Percentiles rank a stretch among this genome's conserved stretches.
These are phyloP conservation scores for Dispira parvispora DNA, from an alignment of 192 early-diverging fungal genomes.

Conservation along the genomic window DNA sequence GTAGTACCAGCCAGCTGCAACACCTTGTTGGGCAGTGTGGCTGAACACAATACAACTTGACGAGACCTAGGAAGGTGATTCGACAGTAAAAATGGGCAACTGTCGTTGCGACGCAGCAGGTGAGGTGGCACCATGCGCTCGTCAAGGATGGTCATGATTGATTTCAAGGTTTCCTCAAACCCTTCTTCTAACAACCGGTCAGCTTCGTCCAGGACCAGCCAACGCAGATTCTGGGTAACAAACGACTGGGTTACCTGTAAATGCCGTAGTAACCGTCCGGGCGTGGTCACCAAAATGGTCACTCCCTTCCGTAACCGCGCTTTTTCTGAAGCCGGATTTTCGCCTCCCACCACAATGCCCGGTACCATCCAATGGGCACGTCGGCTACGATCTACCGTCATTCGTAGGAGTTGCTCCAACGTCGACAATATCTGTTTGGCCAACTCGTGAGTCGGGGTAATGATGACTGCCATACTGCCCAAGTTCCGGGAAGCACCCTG, in stretches of 20 bases:
- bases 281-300: constrained; percentile 82
- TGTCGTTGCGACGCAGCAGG: too few species aligned
- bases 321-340: constrained; percentile 67
- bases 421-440: constrained; percentile 85
- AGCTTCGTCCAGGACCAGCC: constrained; percentile 96
- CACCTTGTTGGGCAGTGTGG: constrained; percentile 78
- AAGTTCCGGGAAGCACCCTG: constrained; percentile 40
- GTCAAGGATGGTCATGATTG: constrained; percentile 48
- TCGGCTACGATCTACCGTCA: constrained; percentile 26
- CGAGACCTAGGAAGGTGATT: constrained; percentile 40
- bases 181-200: constrained; percentile 93
- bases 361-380: constrained; percentile 67
- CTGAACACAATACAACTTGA: constrained; percentile 76
- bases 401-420: constrained; percentile 45
- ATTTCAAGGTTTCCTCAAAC: constrained; percentile 60
- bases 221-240: constrained; percentile 63
- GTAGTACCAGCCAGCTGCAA: constrained; percentile 59
- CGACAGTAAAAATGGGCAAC: constrained; percentile 10
- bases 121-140: constrained; percentile 18
- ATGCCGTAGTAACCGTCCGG: constrained; percentile 86
- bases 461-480: constrained; percentile 81
- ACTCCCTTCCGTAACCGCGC: constrained; percentile 69
- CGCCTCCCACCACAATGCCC: constrained; percentile 66
- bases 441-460: constrained; percentile 95
- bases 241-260: constrained; percentile 74